phyloP scores from a whole-genome alignment of 257 asterid genomes.

The Verbascum thapsus region DNA sequence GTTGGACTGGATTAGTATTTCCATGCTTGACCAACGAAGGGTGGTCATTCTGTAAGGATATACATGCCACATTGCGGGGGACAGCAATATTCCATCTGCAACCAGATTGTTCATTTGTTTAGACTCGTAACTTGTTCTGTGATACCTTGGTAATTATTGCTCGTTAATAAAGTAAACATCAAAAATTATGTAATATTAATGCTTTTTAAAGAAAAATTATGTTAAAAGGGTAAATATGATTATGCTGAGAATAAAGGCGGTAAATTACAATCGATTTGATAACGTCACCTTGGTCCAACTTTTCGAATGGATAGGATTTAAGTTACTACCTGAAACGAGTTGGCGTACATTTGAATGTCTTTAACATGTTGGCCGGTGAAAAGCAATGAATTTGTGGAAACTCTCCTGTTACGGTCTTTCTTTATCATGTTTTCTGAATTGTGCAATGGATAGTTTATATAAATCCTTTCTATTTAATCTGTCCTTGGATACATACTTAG shows the following conservation, averaged over 20 bases:
- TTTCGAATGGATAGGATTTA: background rate
- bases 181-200: background rate
- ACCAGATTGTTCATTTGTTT: slow-evolving; percentile 2
- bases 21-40: background rate
- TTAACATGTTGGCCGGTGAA: slow-evolving; percentile 6
- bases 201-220: background rate
- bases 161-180: slow-evolving; percentile 3
- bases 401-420: background rate
- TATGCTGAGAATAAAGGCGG: background rate
- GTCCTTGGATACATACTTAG: background rate
- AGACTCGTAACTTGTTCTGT: background rate
- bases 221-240: slow-evolving; percentile 11
- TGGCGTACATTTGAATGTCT: slow-evolving; percentile 3
- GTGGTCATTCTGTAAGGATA: background rate
- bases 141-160: background rate
- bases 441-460: background rate
- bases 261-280: slow-evolving; percentile 8
- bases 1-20: background rate
- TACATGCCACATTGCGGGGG: background rate
- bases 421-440: background rate
- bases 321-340: background rate
- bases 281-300: background rate
- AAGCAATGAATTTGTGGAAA: background rate
- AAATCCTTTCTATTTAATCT: too few species aligned
- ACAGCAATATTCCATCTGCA: background rate